Evolutionary conservation across 2,329 filamentous ascomycete species (phyloP), one percentile per base, ranked within the genome.

Genomic region (Echinosphaeria canescens): DNA sequence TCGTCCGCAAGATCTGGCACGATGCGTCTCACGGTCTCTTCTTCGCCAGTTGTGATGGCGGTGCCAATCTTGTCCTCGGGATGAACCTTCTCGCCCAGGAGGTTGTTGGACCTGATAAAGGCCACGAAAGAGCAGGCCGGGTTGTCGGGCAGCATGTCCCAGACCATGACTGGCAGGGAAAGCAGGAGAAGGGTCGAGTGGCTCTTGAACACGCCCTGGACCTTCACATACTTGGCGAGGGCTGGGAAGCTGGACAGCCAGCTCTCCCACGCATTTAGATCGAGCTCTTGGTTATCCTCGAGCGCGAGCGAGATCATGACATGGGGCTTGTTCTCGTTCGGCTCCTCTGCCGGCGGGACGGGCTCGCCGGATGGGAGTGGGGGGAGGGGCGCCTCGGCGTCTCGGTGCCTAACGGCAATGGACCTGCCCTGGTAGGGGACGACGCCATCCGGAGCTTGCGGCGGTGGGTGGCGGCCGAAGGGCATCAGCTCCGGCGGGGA

Each of bases 191-290:
- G 42, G 0, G 59, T 69, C 1, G 64, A 69, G 35, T 68, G 61
- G 26, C 63, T 69, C 37, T 64, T 65, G 42, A 68, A 70, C 1
- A 67, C 53, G 7, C 62, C 63, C 36, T 70, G 62, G 5, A 70
- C 55, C 36, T 65, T 65, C 41, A 66, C 62, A 33, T 66, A 61
- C 34, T 61, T 67, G 23, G 62, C 62, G 29, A 69, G 46, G 3
- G 60, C 56, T 1, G 64, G 63, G 32, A 68, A 65, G 12, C 49
- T 53, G 15, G 49, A 43, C 3, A 69, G 48, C 62, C 63, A 69
- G 29, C 56, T 51, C 36, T 67, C 55, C 62, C 63, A 69, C 4
- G 60, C 59, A 29, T 59, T 54, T n/a, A 70, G 44, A 25, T 68
- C 62, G 2, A 67, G 42, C 10, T 49, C 46, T 33, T 67, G 62